Evolutionary conservation across 805 yeast species (phyloP), one percentile per base, ranked within the genome.

Genomic region (Lachancea mirantina): DNA sequence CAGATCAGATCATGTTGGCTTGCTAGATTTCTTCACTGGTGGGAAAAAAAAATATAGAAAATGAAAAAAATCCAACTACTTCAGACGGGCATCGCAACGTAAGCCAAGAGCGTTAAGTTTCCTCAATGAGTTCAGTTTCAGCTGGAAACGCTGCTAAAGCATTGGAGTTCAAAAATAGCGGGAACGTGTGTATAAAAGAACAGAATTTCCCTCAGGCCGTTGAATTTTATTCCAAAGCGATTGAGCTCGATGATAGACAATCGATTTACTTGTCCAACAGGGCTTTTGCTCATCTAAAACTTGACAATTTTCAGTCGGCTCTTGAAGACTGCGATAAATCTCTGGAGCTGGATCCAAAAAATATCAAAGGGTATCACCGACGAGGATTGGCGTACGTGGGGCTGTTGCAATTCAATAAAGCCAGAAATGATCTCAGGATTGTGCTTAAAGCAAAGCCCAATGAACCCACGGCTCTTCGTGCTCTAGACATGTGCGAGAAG

Each of bases 251-350:
- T 43, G 56, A 68, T 8, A 44, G 61, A 4, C 76, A 78, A 32
- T 74, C 83, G 2, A 68, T 78, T 19, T 76, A 79, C 41, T 84
- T 67, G 52, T 78, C 95, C 7, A 89, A 89, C 59, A 68, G 96
- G 42, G 96, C 97, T 0, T 87, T 85, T 54, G 95, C 85, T 1
- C 79, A 87, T 45, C 75, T 89, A 50, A 84, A 85, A 49, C 57
- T 78, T 35, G 98, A 89, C 55, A 79, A 78, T 47, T 88, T 80
- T 55, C 97, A 96, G 3, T 66, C 74, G 34, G 94, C 96, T 1
- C 70, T 88, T 2, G 64, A 57, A n/a, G 96, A 88, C 55, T 78
- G 94, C 46, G 72, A 77, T 20, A 60, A 62, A 26, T 84, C 96
- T 2, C 67, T 92, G 26, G 70, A 67, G 29, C 49, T 78, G 7